A percentile compares a stretch with the other conserved stretches of the same genome.
phyloP scores from a whole-genome alignment of 2,329 filamentous ascomycete species.

The Fusarium sp. region DNA sequence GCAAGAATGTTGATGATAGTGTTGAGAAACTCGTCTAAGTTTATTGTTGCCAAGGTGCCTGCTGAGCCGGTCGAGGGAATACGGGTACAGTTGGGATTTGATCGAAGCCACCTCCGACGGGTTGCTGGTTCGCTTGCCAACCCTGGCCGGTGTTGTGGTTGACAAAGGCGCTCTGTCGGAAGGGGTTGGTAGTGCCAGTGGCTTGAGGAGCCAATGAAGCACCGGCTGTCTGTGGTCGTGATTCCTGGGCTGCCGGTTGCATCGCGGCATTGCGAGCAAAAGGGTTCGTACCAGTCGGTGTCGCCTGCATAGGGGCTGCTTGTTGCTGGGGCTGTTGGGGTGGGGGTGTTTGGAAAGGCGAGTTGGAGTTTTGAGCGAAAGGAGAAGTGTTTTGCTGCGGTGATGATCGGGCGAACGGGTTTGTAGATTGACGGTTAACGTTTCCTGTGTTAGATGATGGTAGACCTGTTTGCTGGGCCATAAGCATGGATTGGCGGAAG shows the following conservation, averaged over 20 bases:
- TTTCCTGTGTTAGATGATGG: conserved; percentile 57
- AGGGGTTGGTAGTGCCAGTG: conserved; percentile 93
- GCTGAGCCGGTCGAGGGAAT: conserved; percentile 81
- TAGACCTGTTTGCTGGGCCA: conserved; percentile 65
- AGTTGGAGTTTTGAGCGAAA: conserved; percentile 52
- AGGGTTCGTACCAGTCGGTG: conserved; percentile 68
- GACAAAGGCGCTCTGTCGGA: conserved; percentile 89
- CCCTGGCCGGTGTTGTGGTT: conserved; percentile 88
- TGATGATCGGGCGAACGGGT: conserved; percentile 82
- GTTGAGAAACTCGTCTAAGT: background rate
- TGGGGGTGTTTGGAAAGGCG: conserved; percentile 59
- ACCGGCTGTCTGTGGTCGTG: conserved; percentile 59
- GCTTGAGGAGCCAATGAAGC: conserved; percentile 74
- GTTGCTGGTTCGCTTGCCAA: conserved; percentile 83
- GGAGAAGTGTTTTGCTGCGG: conserved; percentile 55
- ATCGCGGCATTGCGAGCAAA: conserved; percentile 61
- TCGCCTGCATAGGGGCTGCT: conserved; percentile 57
- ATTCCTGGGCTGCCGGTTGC: conserved; percentile 49
- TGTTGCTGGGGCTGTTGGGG: conserved; percentile 47
- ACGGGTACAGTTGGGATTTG: conserved; percentile 82
- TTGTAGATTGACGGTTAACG: conserved; percentile 76
- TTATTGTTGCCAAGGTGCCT: conserved; percentile 70
- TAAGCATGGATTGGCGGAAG: conserved; percentile 91
- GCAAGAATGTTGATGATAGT: background rate
- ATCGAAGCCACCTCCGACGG: conserved; percentile 84